A percentile compares a stretch with the other conserved stretches of the same genome.
These are phyloP conservation scores for Pleurotus pulmonarius DNA, from an alignment of 768 basidiomycete species.

Conservation along the genomic window DNA sequence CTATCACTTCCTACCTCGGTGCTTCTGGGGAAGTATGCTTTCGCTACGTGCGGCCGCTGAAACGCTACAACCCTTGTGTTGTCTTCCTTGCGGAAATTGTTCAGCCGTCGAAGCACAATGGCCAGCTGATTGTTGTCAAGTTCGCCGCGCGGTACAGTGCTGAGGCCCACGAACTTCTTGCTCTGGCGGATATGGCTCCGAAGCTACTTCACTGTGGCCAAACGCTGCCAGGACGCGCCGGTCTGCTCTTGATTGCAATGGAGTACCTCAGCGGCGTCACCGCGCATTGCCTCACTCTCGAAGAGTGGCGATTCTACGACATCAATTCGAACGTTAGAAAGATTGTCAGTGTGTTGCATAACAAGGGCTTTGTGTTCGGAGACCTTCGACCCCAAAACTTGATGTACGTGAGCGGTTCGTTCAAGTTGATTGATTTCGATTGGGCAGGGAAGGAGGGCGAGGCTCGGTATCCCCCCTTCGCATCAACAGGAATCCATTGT, in stretches of 20 bases:
- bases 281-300: background rate
- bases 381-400: slow-evolving; percentile 32
- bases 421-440: slow-evolving; percentile 34
- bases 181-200: slow-evolving; percentile 21
- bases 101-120: background rate
- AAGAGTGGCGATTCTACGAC: slow-evolving; percentile 1
- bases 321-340: slow-evolving; percentile 16
- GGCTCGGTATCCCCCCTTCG: background rate
- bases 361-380: slow-evolving; percentile 30
- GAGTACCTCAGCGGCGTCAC: slow-evolving; percentile 21
- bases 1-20: background rate
- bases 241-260: slow-evolving; percentile 34
- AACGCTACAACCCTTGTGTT: slow-evolving; percentile 14
- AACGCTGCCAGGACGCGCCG: slow-evolving; percentile 5
- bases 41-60: slow-evolving; percentile 17
- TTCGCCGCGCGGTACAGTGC: slow-evolving; percentile 30
- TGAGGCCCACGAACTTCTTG: slow-evolving; percentile 28
- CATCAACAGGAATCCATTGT: background rate
- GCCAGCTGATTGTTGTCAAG: slow-evolving; percentile 26
- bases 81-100: slow-evolving; percentile 17
- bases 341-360: slow-evolving; percentile 21
- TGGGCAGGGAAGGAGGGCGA: slow-evolving; percentile 24
- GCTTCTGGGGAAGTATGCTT: slow-evolving; percentile 8
- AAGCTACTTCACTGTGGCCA: slow-evolving; percentile 25
- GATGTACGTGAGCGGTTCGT: slow-evolving; percentile 17